Evolutionary conservation across 1,139 yeast genomes (phyloP).

Genomic region (Kodamaea suecica): DNA sequence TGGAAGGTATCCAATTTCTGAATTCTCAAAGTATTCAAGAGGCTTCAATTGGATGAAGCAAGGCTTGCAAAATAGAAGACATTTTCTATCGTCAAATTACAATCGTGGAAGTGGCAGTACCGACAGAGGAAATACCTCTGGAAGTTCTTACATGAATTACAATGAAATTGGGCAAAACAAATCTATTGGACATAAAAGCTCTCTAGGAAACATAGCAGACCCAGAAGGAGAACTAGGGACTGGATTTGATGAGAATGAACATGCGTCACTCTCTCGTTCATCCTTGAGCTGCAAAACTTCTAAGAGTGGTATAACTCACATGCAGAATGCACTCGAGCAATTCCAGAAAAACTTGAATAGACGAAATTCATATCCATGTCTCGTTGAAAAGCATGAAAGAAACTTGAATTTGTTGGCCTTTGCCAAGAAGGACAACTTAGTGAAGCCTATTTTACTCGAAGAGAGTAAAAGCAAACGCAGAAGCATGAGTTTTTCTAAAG

Average conservation of each 20-base stretch:
- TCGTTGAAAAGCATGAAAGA: conserved; percentile 22
- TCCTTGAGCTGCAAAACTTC: conserved; percentile 7
- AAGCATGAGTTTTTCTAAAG: conserved; percentile 42
- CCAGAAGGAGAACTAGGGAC: neutral
- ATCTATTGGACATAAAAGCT: too few species aligned
- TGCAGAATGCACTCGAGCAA: conserved; percentile 13
- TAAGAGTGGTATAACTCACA: neutral
- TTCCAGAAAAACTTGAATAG: conserved; percentile 33
- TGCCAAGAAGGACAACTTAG: conserved; percentile 13
- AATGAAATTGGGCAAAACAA: too few species aligned
- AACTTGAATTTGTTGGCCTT: conserved; percentile 30
- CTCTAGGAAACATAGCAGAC: neutral
- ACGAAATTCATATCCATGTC: conserved; percentile 45
- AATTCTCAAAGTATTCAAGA: conserved; percentile 30
- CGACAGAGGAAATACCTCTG: neutral
- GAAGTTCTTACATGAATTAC: neutral
- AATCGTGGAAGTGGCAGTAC: conserved; percentile 1
- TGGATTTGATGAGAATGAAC: neutral
- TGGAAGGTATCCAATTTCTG: conserved; percentile 11
- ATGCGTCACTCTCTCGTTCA: conserved; percentile 4
- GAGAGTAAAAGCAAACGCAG: conserved; percentile 13
- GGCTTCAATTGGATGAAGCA: conserved; percentile 38
- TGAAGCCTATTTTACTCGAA: conserved; percentile 1
- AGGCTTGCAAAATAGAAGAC: conserved; percentile 30
- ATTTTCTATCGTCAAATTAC: conserved; percentile 11